Percentiles rank a stretch among this genome's conserved stretches.
These are phyloP conservation scores for Trichoderma pleuroti DNA, from an alignment of 2,329 filamentous ascomycete species.

Conservation along the genomic window DNA sequence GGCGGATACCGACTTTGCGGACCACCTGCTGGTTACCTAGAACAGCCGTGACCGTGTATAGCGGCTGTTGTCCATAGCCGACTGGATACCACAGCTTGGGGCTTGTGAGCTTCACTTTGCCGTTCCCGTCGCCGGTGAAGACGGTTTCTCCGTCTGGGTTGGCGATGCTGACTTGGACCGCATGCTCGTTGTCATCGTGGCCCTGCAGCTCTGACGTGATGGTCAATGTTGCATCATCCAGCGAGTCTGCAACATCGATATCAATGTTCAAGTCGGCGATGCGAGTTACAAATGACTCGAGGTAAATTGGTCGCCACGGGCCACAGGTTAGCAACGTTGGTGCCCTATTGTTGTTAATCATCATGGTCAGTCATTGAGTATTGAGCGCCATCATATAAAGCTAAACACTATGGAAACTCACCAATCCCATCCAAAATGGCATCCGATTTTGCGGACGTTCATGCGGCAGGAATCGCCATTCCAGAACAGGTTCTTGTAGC, in stretches of 20 bases:
- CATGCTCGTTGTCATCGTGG: not conserved
- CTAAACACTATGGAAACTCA: not conserved
- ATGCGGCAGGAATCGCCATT: slow-evolving; percentile 5
- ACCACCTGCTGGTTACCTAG: slow-evolving; percentile 37
- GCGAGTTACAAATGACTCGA: slow-evolving; percentile 9
- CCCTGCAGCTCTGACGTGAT: not conserved
- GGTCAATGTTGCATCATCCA: not conserved
- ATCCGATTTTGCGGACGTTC: slow-evolving; percentile 4
- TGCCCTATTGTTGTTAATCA: not conserved
- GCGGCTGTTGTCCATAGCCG: slow-evolving; percentile 65
- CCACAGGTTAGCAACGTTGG: slow-evolving; percentile 1
- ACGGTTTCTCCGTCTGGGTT: not conserved
- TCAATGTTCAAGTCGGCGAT: slow-evolving; percentile 3
- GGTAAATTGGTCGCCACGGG: slow-evolving; percentile 13
- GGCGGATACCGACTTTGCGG: slow-evolving; percentile 61
- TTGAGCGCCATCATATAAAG: not conserved
- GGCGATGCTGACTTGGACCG: not conserved
- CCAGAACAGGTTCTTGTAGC: slow-evolving; percentile 5
- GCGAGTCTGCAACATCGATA: not conserved
- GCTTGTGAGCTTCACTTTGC: slow-evolving; percentile 27
- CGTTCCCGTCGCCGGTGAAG: not conserved
- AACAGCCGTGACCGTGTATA: slow-evolving; percentile 60
- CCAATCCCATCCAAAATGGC: not conserved
- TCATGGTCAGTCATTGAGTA: not conserved
- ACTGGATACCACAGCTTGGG: slow-evolving; percentile 69